These are phyloP conservation scores for Penicillium macrosclerotiorum DNA, from an alignment of 495 filamentous ascomycete genomes.

Conservation along the genomic window DNA sequence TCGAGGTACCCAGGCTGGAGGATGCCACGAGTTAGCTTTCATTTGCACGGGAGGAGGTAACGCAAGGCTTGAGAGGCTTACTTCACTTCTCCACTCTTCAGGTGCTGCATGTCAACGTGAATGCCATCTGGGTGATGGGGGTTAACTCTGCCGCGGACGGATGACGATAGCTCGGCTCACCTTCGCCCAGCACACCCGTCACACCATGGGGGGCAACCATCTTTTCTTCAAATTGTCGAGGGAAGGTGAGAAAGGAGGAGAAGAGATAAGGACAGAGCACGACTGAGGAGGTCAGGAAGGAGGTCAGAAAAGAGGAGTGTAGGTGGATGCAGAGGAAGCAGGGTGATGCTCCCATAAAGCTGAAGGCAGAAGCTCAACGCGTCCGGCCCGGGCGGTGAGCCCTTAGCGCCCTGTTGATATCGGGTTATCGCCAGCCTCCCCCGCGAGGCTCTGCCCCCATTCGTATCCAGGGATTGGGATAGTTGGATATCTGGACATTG, in stretches of 20 bases:
- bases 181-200: constrained; percentile 71
- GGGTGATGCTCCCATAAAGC: constrained; percentile 27
- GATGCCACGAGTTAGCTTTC: constrained; percentile 31
- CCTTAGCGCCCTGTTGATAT: constrained; percentile 16
- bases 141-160: constrained; percentile 23
- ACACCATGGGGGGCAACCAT: constrained; percentile 50
- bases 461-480: no score
- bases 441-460: no score
- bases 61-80: constrained; percentile 44
- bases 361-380: constrained; percentile 43
- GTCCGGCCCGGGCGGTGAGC: constrained; percentile 39
- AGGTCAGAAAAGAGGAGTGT: constrained; percentile 8
- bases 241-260: constrained; percentile 1
- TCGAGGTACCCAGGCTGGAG: constrained; percentile 87
- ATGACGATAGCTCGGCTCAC: constrained; percentile 42
- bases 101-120: constrained; percentile 94
- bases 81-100: constrained; percentile 91
- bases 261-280: constrained; percentile 2
- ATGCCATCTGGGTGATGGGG: constrained; percentile 75
- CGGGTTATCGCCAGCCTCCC: constrained; percentile 22
- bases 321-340: constrained; percentile 14
- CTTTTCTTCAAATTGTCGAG: constrained; percentile 13
- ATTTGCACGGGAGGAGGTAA: background rate
- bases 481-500: no score
- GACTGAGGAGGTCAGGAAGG: background rate